phyloP scores from a whole-genome alignment of 2,329 filamentous ascomycete genomes.

The Claviceps sp. region DNA sequence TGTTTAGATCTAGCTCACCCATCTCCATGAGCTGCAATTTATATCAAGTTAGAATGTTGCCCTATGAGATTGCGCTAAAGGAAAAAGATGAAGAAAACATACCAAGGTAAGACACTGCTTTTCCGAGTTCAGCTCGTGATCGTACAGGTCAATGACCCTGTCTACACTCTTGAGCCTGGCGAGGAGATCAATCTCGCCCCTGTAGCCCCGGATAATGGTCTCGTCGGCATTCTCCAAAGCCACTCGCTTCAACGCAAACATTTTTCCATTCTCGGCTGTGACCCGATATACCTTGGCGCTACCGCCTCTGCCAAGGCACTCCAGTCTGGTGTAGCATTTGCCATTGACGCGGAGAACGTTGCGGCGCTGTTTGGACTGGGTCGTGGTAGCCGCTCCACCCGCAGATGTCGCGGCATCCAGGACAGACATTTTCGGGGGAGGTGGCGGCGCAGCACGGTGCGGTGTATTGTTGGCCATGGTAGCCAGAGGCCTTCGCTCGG shows the following conservation, averaged over 20 bases:
- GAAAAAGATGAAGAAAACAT: slow-evolving; percentile 22
- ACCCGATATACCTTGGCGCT: slow-evolving; percentile 93
- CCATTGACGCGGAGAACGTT: slow-evolving; percentile 82
- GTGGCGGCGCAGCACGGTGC: slow-evolving; percentile 61
- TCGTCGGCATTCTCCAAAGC: slow-evolving; percentile 85
- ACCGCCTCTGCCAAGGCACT: slow-evolving; percentile 82
- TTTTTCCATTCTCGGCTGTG: slow-evolving; percentile 91
- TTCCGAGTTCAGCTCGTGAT: slow-evolving; percentile 87
- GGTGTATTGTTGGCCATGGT: slow-evolving; percentile 54
- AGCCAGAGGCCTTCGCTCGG: slow-evolving; percentile 42
- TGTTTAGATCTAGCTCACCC: slow-evolving; percentile 85
- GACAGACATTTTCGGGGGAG: slow-evolving; percentile 92
- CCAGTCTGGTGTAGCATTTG: slow-evolving; percentile 78
- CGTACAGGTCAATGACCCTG: slow-evolving; percentile 77
- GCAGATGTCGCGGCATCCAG: slow-evolving; percentile 80
- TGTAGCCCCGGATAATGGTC: slow-evolving; percentile 69
- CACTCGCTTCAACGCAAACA: slow-evolving; percentile 88
- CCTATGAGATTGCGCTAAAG: not conserved
- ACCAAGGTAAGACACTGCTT: slow-evolving; percentile 80
- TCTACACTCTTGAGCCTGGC: slow-evolving; percentile 73
- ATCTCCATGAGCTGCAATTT: slow-evolving; percentile 75
- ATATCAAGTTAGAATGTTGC: not conserved
- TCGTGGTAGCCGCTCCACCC: slow-evolving; percentile 64
- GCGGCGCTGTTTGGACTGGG: slow-evolving; percentile 60
- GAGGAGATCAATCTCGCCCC: slow-evolving; percentile 88